Conservation (phyloP, 208 protist genomes). For the Acanthamoeba castellanii region DNA sequence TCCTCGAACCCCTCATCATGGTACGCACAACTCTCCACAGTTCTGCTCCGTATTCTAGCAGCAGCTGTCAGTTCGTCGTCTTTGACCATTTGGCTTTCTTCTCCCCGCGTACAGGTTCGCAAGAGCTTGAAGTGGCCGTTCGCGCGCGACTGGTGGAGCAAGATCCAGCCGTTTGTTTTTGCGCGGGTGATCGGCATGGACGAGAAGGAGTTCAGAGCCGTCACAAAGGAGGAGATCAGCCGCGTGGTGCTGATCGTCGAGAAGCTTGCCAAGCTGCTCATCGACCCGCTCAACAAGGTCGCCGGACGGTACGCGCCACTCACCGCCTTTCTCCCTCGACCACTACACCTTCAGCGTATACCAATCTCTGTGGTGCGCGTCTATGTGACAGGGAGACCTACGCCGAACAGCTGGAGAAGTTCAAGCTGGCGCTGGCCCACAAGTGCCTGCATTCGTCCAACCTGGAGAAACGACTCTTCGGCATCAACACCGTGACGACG, state of each 20-base stretch:
- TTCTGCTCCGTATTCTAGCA: not conserved
- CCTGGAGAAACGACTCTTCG: constrained; percentile 52
- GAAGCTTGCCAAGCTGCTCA: constrained; percentile 51
- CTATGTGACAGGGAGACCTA: not conserved
- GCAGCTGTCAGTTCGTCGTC: not conserved
- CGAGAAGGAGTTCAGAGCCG: constrained; percentile 44
- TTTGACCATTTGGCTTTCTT: not conserved
- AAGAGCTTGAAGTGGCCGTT: constrained; percentile 44
- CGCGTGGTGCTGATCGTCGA: not conserved
- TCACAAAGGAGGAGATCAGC: constrained; percentile 48
- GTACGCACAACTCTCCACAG: not conserved
- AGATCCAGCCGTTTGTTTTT: not conserved
- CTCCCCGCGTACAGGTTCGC: not conserved
- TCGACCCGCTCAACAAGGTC: not conserved
- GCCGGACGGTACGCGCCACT: not conserved
- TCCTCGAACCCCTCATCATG: constrained; percentile 54
- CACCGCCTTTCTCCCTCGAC: not conserved
- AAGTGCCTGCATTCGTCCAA: constrained; percentile 47
- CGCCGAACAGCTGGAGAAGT: constrained; percentile 65
- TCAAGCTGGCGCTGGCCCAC: constrained; percentile 56
- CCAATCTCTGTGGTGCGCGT: not conserved
- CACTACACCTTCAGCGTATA: not conserved
- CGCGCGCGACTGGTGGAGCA: constrained; percentile 1
- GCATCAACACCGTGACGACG: constrained; percentile 58
- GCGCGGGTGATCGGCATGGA: constrained; percentile 29